phyloP scores from a whole-genome alignment of 495 filamentous ascomycete species.

The Lasiosphaeria ovina region DNA sequence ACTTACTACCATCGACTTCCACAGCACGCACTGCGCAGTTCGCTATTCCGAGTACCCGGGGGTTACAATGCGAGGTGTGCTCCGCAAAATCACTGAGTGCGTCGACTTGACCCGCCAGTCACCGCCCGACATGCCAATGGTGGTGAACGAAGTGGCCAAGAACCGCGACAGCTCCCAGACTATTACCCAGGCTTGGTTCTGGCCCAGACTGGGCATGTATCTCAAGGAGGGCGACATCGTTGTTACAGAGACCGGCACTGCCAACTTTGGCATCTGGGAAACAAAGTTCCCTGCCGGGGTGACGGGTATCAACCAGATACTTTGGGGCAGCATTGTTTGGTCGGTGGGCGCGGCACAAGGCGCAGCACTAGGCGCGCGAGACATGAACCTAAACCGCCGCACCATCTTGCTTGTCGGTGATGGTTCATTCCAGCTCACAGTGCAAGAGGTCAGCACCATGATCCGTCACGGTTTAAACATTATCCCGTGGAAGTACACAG shows the following conservation, averaged over 20 bases:
- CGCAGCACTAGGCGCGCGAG: slow-evolving; percentile 68
- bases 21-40: slow-evolving; percentile 72
- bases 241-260: slow-evolving; percentile 85
- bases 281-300: slow-evolving; percentile 76
- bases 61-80: slow-evolving; percentile 81
- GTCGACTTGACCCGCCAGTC: slow-evolving; percentile 58
- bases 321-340: slow-evolving; percentile 89
- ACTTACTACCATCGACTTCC: slow-evolving; percentile 83
- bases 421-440: slow-evolving; percentile 80
- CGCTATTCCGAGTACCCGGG: slow-evolving; percentile 81
- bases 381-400: slow-evolving; percentile 51
- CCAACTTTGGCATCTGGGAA: slow-evolving; percentile 89
- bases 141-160: slow-evolving; percentile 58
- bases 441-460: slow-evolving; percentile 85
- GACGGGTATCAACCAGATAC: slow-evolving; percentile 75
- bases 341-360: slow-evolving; percentile 77
- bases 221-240: slow-evolving; percentile 73
- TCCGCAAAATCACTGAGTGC: slow-evolving; percentile 66
- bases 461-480: slow-evolving; percentile 75
- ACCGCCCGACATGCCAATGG: slow-evolving; percentile 40
- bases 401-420: slow-evolving; percentile 87
- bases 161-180: slow-evolving; percentile 46
- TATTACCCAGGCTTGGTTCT: slow-evolving; percentile 85
- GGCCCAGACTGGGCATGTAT: slow-evolving; percentile 78
- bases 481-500: slow-evolving; percentile 66